Conservation (phyloP, 352 stramenopile species). For the Aphanomyces stellatus region DNA sequence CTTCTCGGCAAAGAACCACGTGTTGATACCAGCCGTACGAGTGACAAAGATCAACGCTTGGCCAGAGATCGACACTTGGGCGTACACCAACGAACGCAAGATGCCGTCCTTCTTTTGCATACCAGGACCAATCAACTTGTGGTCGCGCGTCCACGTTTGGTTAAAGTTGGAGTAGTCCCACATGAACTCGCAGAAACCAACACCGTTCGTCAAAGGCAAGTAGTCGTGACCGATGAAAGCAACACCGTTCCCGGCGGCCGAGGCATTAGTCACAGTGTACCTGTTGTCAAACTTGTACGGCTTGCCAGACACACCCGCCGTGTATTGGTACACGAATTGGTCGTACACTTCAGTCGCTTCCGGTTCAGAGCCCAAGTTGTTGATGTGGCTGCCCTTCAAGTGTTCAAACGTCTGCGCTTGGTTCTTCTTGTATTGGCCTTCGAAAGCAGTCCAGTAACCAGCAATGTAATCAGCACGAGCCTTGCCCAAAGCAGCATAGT, state of each 20-base stretch:
- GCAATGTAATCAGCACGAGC: background rate
- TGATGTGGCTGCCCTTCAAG: constrained; percentile 17
- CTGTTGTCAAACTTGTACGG: background rate
- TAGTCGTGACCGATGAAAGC: constrained; percentile 16
- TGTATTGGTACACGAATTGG: constrained; percentile 19
- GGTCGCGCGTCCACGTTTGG: constrained; percentile 5
- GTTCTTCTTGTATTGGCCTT: constrained; percentile 4
- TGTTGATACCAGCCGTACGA: constrained; percentile 22
- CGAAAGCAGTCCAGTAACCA: constrained; percentile 1
- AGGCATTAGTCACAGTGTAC: background rate
- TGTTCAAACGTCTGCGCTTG: constrained; percentile 9
- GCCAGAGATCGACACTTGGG: constrained; percentile 22
- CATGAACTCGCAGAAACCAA: constrained; percentile 19
- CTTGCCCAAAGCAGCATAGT: background rate
- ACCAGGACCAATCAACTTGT: constrained; percentile 19
- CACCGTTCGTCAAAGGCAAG: constrained; percentile 19
- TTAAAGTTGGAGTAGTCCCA: constrained; percentile 23
- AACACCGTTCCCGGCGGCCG: constrained; percentile 2
- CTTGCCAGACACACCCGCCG: background rate
- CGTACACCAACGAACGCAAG: constrained; percentile 19
- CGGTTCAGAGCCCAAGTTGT: constrained; percentile 6
- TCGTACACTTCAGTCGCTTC: background rate
- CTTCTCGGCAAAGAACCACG: constrained; percentile 22
- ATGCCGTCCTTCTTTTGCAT: constrained; percentile 20
- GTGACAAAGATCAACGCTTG: constrained; percentile 23